A percentile compares a stretch with the other conserved stretches of the same genome.
Conservation (phyloP, 768 basidiomycete genomes). For the Amanita pseudoporphyria region DNA sequence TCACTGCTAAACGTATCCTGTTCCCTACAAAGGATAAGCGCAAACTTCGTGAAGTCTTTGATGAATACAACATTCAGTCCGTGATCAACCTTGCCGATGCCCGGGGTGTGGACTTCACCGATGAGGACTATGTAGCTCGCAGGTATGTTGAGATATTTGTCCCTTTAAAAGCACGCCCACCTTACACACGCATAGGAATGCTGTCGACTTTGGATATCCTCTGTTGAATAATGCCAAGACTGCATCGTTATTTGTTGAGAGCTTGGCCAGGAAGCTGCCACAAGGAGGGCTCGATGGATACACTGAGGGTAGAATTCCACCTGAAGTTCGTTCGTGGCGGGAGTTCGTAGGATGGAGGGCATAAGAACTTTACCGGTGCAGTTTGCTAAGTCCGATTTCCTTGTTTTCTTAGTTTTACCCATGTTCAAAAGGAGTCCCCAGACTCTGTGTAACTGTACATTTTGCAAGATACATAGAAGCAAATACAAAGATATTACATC, state of each 20-base stretch:
- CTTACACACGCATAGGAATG: slow-evolving; percentile 46
- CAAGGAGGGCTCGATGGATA: slow-evolving; percentile 71
- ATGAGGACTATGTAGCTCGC: slow-evolving; percentile 96
- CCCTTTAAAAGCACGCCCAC: slow-evolving; percentile 2
- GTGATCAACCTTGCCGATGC: slow-evolving; percentile 88
- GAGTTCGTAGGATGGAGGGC: slow-evolving; percentile 76
- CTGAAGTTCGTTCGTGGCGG: slow-evolving; percentile 87
- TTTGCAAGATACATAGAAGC: slow-evolving; percentile 1
- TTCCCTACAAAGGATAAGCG: slow-evolving; percentile 98
- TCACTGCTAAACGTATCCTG: slow-evolving; percentile 80
- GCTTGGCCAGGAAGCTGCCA: slow-evolving; percentile 76
- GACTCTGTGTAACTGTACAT: slow-evolving; percentile 4
- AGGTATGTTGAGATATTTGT: slow-evolving; percentile 35
- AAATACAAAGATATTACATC: background rate
- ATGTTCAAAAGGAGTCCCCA: background rate
- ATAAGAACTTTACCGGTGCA: slow-evolving; percentile 19
- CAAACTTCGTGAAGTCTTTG: slow-evolving; percentile 86
- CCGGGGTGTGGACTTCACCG: slow-evolving; percentile 65
- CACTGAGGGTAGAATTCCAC: slow-evolving; percentile 78
- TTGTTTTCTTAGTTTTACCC: background rate
- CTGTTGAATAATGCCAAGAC: slow-evolving; percentile 84
- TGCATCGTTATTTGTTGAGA: slow-evolving; percentile 87
- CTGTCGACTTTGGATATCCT: slow-evolving; percentile 92
- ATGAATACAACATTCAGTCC: slow-evolving; percentile 88
- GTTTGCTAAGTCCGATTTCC: background rate